Conservation (phyloP, 1,284 basidiomycete species). For the Ustilago shanxiensis region DNA sequence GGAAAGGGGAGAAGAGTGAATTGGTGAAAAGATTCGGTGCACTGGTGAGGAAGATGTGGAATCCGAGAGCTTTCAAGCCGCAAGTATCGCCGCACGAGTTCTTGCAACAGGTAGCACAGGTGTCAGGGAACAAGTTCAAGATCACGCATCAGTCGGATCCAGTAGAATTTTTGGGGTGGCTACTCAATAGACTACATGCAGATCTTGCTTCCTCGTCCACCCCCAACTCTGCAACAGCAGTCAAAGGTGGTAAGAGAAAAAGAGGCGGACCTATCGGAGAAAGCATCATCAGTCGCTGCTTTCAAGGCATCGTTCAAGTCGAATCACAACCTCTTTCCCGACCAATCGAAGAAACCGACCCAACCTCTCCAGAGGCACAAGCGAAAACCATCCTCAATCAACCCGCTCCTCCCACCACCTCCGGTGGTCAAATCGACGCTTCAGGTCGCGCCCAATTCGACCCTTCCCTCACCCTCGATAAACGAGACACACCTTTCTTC, state of each 20-base stretch:
- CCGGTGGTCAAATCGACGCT: constrained; percentile 60
- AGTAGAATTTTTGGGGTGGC: constrained; percentile 94
- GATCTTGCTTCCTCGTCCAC: constrained; percentile 74
- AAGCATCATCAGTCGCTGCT: constrained; percentile 86
- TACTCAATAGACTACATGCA: constrained; percentile 90
- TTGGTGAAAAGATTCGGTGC: constrained; percentile 82
- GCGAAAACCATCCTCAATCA: constrained; percentile 12
- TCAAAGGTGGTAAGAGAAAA: constrained; percentile 75
- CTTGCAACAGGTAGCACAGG: constrained; percentile 91
- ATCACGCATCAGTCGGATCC: constrained; percentile 95
- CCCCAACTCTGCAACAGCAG: not conserved
- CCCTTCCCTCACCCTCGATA: constrained; percentile 78
- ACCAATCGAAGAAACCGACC: constrained; percentile 9
- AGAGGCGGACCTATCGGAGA: constrained; percentile 18
- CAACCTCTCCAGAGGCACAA: constrained; percentile 9
- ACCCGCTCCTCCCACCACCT: not conserved
- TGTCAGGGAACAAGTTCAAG: constrained; percentile 87
- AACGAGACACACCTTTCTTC: constrained; percentile 88
- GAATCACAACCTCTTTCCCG: constrained; percentile 79
- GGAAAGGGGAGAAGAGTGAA: constrained; percentile 73
- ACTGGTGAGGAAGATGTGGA: constrained; percentile 93
- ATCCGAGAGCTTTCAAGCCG: constrained; percentile 80
- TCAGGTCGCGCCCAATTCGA: constrained; percentile 60
- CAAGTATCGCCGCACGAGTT: constrained; percentile 99
- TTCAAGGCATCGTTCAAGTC: constrained; percentile 91